These are phyloP conservation scores for Cadophora sp. DNA, from an alignment of 2,329 filamentous ascomycete genomes.

Conservation along the genomic window DNA sequence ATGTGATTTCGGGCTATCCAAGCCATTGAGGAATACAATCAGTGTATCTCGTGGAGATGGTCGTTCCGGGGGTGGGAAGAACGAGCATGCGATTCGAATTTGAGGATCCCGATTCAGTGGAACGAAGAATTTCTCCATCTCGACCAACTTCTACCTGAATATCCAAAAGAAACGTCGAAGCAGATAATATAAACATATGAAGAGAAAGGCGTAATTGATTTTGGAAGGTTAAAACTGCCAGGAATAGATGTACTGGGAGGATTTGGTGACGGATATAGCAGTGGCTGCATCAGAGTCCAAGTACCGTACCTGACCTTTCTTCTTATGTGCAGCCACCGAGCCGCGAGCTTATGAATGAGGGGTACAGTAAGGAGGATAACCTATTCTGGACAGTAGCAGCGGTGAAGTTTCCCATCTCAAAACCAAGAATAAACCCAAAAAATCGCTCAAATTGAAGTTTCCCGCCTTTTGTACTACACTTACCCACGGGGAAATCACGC, in stretches of 20 bases:
- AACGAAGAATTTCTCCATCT: slow-evolving; percentile 26
- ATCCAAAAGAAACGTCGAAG: background rate
- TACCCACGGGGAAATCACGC: background rate
- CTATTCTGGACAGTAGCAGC: background rate
- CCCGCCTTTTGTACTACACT: slow-evolving; percentile 13
- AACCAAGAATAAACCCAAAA: background rate
- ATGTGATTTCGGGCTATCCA: slow-evolving; percentile 31
- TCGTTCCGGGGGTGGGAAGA: slow-evolving; percentile 1
- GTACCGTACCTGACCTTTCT: slow-evolving; percentile 2
- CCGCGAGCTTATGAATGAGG: slow-evolving; percentile 1
- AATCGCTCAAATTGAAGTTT: background rate
- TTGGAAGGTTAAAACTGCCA: background rate
- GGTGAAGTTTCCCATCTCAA: background rate
- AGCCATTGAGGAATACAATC: slow-evolving; percentile 20
- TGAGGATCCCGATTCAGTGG: slow-evolving; percentile 13
- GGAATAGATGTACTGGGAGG: background rate
- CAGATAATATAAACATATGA: background rate
- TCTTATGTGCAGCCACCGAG: background rate
- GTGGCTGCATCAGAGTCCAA: background rate
- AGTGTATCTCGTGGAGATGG: slow-evolving; percentile 16
- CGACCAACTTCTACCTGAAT: background rate
- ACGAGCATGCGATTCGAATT: slow-evolving; percentile 21
- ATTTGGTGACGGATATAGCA: background rate
- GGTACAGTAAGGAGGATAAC: background rate
- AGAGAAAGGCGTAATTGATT: background rate